phyloP scores from a whole-genome alignment of 2,329 filamentous ascomycete species.

The Alternaria consortialis region DNA sequence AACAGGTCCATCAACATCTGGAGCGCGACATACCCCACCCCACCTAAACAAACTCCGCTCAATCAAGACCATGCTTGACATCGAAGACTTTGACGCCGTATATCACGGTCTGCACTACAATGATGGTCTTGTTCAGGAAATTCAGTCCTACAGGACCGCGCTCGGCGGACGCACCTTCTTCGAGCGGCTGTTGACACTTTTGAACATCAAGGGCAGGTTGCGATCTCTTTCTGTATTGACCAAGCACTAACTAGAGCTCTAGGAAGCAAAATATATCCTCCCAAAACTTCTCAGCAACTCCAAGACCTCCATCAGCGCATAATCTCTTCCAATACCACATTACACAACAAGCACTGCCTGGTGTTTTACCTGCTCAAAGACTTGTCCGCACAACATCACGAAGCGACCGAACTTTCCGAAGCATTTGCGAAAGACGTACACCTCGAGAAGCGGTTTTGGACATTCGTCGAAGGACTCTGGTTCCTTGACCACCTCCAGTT shows the following conservation, averaged over 20 bases:
- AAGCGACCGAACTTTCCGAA: conserved; percentile 62
- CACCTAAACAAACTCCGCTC: background rate
- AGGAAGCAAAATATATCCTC: conserved; percentile 76
- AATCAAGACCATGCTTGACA: conserved; percentile 64
- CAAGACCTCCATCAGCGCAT: conserved; percentile 76
- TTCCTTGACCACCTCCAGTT: conserved; percentile 78
- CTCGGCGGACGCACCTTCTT: conserved; percentile 79
- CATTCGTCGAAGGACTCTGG: conserved; percentile 85
- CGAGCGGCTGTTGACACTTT: conserved; percentile 75
- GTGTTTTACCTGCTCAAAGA: conserved; percentile 87
- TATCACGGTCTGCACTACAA: conserved; percentile 59
- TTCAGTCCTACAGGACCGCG: conserved; percentile 71
- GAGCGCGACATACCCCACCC: conserved; percentile 15
- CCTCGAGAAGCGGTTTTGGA: conserved; percentile 78
- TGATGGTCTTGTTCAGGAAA: conserved; percentile 59
- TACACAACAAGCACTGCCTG: conserved; percentile 82
- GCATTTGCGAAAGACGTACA: conserved; percentile 70
- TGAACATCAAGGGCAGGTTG: conserved; percentile 73
- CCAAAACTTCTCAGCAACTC: conserved; percentile 72
- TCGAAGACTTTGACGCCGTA: conserved; percentile 72
- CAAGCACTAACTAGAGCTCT: conserved; percentile 3
- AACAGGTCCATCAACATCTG: conserved; percentile 22
- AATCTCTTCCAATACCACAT: conserved; percentile 68
- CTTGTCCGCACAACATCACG: conserved; percentile 61
- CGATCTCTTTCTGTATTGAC: background rate